Evolutionary conservation across 495 filamentous ascomycete genomes (phyloP).

Genomic region (Amorphotheca resinae): DNA sequence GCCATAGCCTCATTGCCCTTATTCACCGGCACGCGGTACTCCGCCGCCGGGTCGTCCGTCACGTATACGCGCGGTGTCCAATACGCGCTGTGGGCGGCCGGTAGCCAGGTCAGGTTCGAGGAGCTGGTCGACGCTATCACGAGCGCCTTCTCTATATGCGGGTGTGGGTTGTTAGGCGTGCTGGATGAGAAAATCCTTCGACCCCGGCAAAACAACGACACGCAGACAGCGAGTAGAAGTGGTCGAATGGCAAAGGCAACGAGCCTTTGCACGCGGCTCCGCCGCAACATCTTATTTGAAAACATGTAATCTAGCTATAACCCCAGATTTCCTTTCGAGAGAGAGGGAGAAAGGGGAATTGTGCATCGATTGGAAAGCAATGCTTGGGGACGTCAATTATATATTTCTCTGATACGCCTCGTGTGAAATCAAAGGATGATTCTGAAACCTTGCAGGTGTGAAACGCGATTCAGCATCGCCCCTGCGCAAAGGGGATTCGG

Average conservation of each 20-base stretch:
- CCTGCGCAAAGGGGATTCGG: not conserved
- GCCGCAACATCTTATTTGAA: conserved; percentile 1
- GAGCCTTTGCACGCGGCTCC: not conserved
- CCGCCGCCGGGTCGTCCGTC: conserved; percentile 28
- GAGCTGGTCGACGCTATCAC: conserved; percentile 2
- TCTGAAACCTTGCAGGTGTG: not conserved
- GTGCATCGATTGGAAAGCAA: too few relatives aligned
- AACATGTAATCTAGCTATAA: too few relatives aligned
- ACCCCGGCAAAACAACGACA: not conserved
- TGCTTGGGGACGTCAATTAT: too few relatives aligned
- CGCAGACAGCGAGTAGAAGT: not conserved
- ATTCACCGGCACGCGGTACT: conserved; percentile 5
- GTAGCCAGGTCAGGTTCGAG: conserved; percentile 7
- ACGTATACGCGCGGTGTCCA: conserved; percentile 42
- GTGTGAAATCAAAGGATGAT: not conserved
- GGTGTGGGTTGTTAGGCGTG: conserved; percentile 2
- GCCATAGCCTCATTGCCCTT: conserved; percentile 39
- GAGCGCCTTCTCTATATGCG: conserved; percentile 3
- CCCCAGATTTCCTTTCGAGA: too few relatives aligned
- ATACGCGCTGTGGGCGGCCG: conserved; percentile 8
- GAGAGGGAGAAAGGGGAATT: too few relatives aligned
- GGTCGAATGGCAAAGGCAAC: not conserved
- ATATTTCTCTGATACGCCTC: not conserved
- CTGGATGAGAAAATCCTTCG: not conserved
- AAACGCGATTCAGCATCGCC: not conserved